phyloP scores from a whole-genome alignment of 2,329 filamentous ascomycete genomes.

The Ophiostoma montium region DNA sequence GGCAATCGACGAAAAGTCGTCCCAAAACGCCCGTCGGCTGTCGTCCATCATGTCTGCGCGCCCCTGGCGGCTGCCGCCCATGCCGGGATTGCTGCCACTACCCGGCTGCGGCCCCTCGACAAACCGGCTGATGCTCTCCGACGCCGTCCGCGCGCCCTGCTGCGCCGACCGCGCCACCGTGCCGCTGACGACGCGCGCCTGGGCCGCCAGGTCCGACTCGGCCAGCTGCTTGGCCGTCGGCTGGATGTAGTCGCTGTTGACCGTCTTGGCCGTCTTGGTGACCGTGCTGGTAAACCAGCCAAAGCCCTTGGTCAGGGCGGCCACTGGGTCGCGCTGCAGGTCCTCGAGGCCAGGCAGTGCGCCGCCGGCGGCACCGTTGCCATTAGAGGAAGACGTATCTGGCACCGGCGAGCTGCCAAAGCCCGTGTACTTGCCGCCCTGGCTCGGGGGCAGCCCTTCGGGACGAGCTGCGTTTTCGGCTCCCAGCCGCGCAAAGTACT shows the following conservation, averaged over 20 bases:
- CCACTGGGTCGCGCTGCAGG: conserved; percentile 80
- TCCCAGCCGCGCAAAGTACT: conserved; percentile 79
- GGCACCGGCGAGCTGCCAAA: conserved; percentile 68
- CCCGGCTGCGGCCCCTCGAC: conserved; percentile 75
- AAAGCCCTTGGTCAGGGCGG: conserved; percentile 78
- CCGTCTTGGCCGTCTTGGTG: conserved; percentile 76
- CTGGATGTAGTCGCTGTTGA: conserved; percentile 85
- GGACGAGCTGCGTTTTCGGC: conserved; percentile 66
- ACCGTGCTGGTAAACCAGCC: conserved; percentile 88
- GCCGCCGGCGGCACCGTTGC: conserved; percentile 25
- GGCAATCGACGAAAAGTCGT: conserved; percentile 64
- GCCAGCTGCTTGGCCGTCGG: conserved; percentile 82
- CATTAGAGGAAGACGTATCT: conserved; percentile 15
- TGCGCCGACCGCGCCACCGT: conserved; percentile 53
- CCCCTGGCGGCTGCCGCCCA: conserved; percentile 21
- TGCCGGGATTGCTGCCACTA: too few relatives aligned
- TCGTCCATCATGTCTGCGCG: conserved; percentile 33
- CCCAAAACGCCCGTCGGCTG: conserved; percentile 80
- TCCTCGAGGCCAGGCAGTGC: conserved; percentile 63
- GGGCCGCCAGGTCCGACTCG: conserved; percentile 62
- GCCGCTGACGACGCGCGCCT: conserved; percentile 46
- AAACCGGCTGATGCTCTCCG: conserved; percentile 71
- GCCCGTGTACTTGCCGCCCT: conserved; percentile 83
- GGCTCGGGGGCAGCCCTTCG: conserved; percentile 64
- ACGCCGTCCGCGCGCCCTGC: conserved; percentile 59